These are phyloP conservation scores for Fusarium euwallaceae DNA, from an alignment of 2,329 filamentous ascomycete genomes.

Conservation along the genomic window DNA sequence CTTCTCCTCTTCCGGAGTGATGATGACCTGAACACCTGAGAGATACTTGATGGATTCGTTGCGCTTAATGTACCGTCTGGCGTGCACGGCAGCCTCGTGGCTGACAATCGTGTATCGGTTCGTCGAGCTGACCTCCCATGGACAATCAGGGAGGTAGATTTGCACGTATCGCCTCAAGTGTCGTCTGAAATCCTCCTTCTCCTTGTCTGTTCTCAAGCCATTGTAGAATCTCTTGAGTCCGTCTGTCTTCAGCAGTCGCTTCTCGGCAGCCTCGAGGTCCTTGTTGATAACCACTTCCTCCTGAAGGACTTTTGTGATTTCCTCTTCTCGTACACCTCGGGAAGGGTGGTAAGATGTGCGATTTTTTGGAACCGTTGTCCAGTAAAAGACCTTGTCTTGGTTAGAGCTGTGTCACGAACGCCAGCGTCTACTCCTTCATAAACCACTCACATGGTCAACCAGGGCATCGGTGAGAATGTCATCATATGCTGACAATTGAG, in stretches of 20 bases:
- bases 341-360: conserved; percentile 86
- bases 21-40: conserved; percentile 89
- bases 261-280: conserved; percentile 77
- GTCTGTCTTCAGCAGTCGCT: conserved; percentile 77
- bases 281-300: conserved; percentile 80
- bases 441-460: conserved; percentile 85
- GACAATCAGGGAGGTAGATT: conserved; percentile 93
- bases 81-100: conserved; percentile 89
- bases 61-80: conserved; percentile 81
- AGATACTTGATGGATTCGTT: conserved; percentile 93
- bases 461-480: conserved; percentile 96
- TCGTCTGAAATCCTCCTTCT: conserved; percentile 86
- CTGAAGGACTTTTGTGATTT: conserved; percentile 72
- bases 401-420: conserved; percentile 38
- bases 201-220: conserved; percentile 77
- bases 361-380: conserved; percentile 97
- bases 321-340: conserved; percentile 78
- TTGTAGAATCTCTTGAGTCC: conserved; percentile 80
- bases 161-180: conserved; percentile 93
- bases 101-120: conserved; percentile 95
- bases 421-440: conserved; percentile 3
- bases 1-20: conserved; percentile 91
- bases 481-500: conserved; percentile 92
- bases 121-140: conserved; percentile 91
- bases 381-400: conserved; percentile 83